Conservation (phyloP, 495 filamentous ascomycete genomes). For the Neurospora terricola region DNA sequence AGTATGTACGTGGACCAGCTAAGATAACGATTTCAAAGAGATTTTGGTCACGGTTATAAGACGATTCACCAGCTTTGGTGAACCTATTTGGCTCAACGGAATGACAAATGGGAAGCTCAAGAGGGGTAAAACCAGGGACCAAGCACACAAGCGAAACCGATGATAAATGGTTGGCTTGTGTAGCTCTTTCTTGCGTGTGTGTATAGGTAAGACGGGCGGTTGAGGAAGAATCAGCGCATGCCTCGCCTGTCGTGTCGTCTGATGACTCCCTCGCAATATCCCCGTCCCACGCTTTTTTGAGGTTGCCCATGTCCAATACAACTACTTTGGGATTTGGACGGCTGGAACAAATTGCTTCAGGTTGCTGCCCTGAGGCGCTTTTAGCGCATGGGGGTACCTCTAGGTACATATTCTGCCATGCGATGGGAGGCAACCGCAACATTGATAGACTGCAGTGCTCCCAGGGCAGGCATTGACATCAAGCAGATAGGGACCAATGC, state of each 20-base stretch:
- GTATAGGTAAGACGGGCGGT: neutral
- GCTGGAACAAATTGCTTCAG: neutral
- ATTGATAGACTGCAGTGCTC: neutral
- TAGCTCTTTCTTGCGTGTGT: neutral
- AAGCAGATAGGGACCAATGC: neutral
- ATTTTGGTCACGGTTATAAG: neutral
- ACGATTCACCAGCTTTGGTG: neutral
- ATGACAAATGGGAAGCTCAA: neutral
- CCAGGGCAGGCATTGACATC: neutral
- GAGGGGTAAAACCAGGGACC: neutral
- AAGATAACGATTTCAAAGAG: neutral
- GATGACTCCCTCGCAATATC: neutral
- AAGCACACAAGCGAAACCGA: neutral
- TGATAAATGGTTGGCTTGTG: neutral
- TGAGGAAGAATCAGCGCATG: neutral
- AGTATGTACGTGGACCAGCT: neutral
- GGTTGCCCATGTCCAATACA: neutral
- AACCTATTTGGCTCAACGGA: neutral
- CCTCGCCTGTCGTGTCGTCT: neutral
- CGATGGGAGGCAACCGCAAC: neutral
- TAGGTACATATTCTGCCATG: neutral
- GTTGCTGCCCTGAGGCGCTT: neutral
- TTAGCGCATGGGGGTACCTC: neutral
- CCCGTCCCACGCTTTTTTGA: neutral
- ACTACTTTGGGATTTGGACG: neutral